Evolutionary conservation across 148 eudicot genomes (phyloP).

Genomic region (Rhododendron kiyosumense): DNA sequence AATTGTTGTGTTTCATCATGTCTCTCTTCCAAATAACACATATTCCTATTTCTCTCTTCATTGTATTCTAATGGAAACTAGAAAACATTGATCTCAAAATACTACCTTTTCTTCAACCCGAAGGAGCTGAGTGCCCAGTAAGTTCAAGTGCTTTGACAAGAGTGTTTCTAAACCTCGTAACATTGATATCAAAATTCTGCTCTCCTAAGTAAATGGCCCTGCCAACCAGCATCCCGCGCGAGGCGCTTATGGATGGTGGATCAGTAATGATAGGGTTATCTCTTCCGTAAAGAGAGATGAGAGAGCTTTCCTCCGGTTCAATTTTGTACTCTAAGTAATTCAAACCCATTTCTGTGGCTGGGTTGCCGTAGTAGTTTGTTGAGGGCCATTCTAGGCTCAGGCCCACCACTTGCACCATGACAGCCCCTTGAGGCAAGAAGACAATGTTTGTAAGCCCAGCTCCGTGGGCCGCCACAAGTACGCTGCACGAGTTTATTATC

Average conservation of each 20-base stretch:
- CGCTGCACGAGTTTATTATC: constrained; percentile 40
- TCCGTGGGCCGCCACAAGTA: constrained; percentile 51
- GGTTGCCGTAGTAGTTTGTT: constrained; percentile 27
- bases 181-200: constrained; percentile 43
- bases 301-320: too few species aligned
- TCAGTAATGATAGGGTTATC: constrained; percentile 39
- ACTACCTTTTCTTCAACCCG: not conserved
- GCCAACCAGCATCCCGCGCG: constrained; percentile 13
- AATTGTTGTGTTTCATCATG: not conserved
- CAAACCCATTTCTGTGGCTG: constrained; percentile 16
- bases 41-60: not conserved
- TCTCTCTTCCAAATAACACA: not conserved
- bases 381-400: constrained; percentile 49
- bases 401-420: constrained; percentile 47
- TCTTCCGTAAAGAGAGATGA: constrained; percentile 25
- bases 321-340: too few species aligned
- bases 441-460: constrained; percentile 53
- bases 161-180: constrained; percentile 35
- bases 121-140: constrained; percentile 12
- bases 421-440: constrained; percentile 47
- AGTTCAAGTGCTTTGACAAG: constrained; percentile 43
- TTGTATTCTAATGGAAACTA: not conserved
- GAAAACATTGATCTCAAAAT: not conserved
- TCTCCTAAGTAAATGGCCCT: constrained; percentile 41
- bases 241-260: constrained; percentile 20